Base-by-base conservation (phyloP, 1,284 basidiomycete genomes). In the Earliella scabrosa region DNA sequence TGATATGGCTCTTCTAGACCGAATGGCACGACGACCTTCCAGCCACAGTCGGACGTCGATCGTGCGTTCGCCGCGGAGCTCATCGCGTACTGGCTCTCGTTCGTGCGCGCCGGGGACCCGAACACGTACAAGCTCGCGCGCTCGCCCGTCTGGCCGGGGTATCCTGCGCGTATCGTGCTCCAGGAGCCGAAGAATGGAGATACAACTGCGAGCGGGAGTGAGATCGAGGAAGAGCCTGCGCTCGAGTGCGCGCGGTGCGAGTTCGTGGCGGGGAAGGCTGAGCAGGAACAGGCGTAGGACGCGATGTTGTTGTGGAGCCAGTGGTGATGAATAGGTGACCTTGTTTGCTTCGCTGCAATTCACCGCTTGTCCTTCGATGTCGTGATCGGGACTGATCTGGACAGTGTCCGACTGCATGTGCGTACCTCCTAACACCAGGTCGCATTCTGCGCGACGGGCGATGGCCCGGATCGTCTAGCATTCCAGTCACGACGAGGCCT, bases 1-100 rank as follows among this genome's bases (percentile, higher is more conserved):
- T n/a, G n/a, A 23, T 63, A 13, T 36, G 35, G 9, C 10, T 13
- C 10, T n/a, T 5, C 16, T n/a, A 83, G 80, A 3, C 66, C 69
- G 52, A 82, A 83, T 63, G 81, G 81, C 18, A 77, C 73, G 50
- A 72, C 71, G 10, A 70, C 69, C 0, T 78, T 78, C 63, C 69
- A 73, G 3, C 60, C 71, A 0, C 71, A 78, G 70, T 75, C 71
- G 2, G 68, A 75, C 0, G 69, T 73, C 6, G 77, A 84, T 62
- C 63, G 58, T 1, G 75, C 79, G 7, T 85, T 86, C 64, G 77
- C 80, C 0, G 67, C 73, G 43, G 82, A 86, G 64, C 70, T 84
- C 29, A 82, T 85, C 50, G 82, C 82, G 10, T 84, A 83, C 65
- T 83, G 81, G 81, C 71, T 83, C 8, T 86, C 83, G 0, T 85